Conservation (phyloP, 2,329 filamentous ascomycete genomes). For the Coniochaeta sp. region DNA sequence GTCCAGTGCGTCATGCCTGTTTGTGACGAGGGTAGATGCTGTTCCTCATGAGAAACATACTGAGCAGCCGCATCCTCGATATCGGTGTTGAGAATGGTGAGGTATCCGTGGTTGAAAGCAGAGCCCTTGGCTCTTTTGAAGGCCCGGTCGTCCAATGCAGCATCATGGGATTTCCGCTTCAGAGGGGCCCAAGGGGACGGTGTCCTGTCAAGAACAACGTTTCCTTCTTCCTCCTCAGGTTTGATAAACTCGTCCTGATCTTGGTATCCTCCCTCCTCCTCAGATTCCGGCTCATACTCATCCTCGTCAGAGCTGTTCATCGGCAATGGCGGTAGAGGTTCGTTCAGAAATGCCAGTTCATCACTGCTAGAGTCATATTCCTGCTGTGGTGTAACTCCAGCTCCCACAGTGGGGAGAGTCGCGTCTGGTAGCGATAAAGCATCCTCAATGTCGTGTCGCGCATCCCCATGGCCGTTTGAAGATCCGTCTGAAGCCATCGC, state of each 20-base stretch:
- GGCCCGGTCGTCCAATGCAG: conserved; percentile 14
- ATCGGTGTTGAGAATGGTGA: conserved; percentile 48
- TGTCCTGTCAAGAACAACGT: background rate
- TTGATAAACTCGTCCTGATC: background rate
- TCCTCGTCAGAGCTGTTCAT: conserved; percentile 1
- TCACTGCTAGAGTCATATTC: background rate
- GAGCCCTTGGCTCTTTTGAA: conserved; percentile 37
- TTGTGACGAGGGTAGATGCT: conserved; percentile 40
- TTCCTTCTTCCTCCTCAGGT: background rate
- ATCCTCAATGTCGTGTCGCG: background rate
- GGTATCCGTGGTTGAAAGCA: conserved; percentile 37
- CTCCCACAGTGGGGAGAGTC: background rate
- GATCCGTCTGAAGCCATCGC: conserved; percentile 1
- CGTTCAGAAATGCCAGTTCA: background rate
- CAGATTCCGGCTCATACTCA: background rate
- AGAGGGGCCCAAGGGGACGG: background rate
- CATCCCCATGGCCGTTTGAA: conserved; percentile 1
- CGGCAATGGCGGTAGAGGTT: background rate
- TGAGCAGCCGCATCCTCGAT: conserved; percentile 44
- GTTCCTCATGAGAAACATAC: conserved; percentile 22
- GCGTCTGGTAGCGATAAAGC: background rate
- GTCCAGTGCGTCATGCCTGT: conserved; percentile 68
- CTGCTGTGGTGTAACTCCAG: background rate
- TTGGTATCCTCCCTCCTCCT: background rate
- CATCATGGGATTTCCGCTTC: background rate